Percentiles rank a stretch among this genome's conserved stretches.
Evolutionary conservation across 768 basidiomycete genomes (phyloP).

Genomic region (Coprinopsis strossmayeri): DNA sequence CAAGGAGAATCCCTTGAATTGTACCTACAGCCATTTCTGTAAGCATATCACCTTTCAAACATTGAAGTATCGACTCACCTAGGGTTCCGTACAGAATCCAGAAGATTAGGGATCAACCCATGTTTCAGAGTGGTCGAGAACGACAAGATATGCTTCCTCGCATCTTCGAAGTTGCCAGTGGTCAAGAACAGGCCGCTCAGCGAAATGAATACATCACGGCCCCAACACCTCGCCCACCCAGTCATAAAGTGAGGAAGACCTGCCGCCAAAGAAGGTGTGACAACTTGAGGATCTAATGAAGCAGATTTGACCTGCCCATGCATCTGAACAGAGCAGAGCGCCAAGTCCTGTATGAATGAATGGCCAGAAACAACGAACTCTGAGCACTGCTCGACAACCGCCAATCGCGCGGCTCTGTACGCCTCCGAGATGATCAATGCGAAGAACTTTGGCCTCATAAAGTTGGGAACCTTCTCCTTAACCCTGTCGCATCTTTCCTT

Average conservation of each 20-base stretch:
- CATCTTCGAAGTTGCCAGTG: slow-evolving; percentile 83
- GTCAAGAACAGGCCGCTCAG: slow-evolving; percentile 89
- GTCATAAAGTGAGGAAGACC: slow-evolving; percentile 92
- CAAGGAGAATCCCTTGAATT: slow-evolving; percentile 98
- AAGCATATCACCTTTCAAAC: too few relatives aligned
- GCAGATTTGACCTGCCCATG: slow-evolving; percentile 87
- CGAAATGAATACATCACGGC: slow-evolving; percentile 91
- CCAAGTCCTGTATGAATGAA: slow-evolving; percentile 84
- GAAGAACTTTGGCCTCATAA: slow-evolving; percentile 95
- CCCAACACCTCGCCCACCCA: slow-evolving; percentile 97
- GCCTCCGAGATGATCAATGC: slow-evolving; percentile 86
- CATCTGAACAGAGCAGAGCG: slow-evolving; percentile 84
- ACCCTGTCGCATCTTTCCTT: slow-evolving; percentile 82
- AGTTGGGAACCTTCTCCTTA: slow-evolving; percentile 66
- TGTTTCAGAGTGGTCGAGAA: slow-evolving; percentile 94
- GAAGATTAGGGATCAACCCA: slow-evolving; percentile 90
- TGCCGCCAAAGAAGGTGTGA: slow-evolving; percentile 83
- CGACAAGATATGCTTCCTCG: slow-evolving; percentile 84
- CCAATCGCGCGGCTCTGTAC: slow-evolving; percentile 83
- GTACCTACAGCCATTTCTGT: slow-evolving; percentile 42
- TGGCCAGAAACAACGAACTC: slow-evolving; percentile 84
- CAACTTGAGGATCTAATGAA: slow-evolving; percentile 67
- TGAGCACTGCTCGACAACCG: slow-evolving; percentile 81
- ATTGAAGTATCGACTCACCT: slow-evolving; percentile 38
- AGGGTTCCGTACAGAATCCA: slow-evolving; percentile 84